Evolutionary conservation across 2,329 filamentous ascomycete genomes (phyloP).

Genomic region (Aschersonia sp.): DNA sequence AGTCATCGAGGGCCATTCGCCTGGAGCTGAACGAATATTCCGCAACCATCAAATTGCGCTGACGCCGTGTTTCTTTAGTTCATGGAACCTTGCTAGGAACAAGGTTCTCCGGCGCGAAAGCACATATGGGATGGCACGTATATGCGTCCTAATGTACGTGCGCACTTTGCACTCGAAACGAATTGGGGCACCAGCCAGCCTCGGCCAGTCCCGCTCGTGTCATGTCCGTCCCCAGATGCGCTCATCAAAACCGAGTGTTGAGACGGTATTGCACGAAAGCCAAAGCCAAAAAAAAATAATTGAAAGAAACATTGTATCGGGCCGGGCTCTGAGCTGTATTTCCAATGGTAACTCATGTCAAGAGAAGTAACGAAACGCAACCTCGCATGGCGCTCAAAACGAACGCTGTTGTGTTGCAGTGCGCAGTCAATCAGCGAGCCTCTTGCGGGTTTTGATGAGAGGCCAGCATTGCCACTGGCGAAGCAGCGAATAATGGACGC

Average conservation of each 20-base stretch:
- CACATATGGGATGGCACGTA: background rate
- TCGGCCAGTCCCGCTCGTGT: background rate
- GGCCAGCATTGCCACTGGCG: conserved; percentile 1
- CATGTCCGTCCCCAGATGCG: no score
- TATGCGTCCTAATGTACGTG: background rate
- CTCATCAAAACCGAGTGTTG: no score
- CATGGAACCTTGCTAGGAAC: background rate
- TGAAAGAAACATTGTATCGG: no score
- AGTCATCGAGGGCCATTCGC: no score
- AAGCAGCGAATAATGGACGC: conserved; percentile 4
- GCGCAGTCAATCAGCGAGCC: background rate
- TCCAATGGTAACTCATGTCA: no score
- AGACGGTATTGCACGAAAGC: no score
- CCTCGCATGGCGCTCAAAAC: no score
- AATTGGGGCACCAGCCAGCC: background rate
- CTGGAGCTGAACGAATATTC: no score
- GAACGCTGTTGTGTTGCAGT: background rate
- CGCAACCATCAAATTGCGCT: background rate
- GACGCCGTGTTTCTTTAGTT: background rate
- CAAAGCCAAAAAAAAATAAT: no score
- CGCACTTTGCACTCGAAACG: no score
- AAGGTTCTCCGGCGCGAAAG: background rate
- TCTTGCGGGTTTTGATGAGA: background rate
- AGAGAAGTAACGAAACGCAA: no score
- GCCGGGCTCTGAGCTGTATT: no score